Evolutionary conservation across 129 eudicot species (phyloP).

Genomic region (Cynara cardunculus): DNA sequence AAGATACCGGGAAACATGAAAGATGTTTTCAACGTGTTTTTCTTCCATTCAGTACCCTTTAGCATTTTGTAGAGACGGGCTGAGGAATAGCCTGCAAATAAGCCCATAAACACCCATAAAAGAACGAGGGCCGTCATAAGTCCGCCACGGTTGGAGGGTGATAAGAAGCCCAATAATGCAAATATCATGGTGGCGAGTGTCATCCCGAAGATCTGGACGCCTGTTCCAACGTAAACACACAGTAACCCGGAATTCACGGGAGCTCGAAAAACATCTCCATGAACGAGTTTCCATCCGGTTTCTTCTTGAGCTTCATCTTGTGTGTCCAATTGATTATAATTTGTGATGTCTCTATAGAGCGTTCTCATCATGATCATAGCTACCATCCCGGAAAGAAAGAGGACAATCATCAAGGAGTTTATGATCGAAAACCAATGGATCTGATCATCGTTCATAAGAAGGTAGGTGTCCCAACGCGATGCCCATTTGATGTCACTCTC

Average conservation of each 20-base stretch:
- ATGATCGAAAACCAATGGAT: conserved; percentile 86
- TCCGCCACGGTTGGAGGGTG: conserved; percentile 75
- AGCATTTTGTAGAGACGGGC: conserved; percentile 45
- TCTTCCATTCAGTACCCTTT: conserved; percentile 52
- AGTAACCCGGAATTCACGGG: conserved; percentile 59
- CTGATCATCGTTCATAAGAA: conserved; percentile 74
- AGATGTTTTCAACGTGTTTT: conserved; percentile 35
- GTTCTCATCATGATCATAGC: conserved; percentile 93
- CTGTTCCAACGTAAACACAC: conserved; percentile 68
- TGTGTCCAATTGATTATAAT: conserved; percentile 68
- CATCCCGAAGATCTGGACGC: conserved; percentile 76
- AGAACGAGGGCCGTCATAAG: conserved; percentile 47
- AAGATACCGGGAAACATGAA: conserved; percentile 75
- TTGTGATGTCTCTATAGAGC: conserved; percentile 67
- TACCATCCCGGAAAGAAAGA: conserved; percentile 81
- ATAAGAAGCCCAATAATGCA: conserved; percentile 69
- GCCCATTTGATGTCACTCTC: conserved; percentile 84
- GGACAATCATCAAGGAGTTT: conserved; percentile 74
- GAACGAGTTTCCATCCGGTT: conserved; percentile 86
- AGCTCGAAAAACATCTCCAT: conserved; percentile 75
- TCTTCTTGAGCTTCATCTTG: conserved; percentile 86
- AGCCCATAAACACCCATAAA: conserved; percentile 39
- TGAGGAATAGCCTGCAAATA: conserved; percentile 39
- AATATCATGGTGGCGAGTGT: conserved; percentile 80
- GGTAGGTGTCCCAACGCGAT: conserved; percentile 85